phyloP scores from a whole-genome alignment of 805 yeast species.

The Teunomyces pallodes region DNA sequence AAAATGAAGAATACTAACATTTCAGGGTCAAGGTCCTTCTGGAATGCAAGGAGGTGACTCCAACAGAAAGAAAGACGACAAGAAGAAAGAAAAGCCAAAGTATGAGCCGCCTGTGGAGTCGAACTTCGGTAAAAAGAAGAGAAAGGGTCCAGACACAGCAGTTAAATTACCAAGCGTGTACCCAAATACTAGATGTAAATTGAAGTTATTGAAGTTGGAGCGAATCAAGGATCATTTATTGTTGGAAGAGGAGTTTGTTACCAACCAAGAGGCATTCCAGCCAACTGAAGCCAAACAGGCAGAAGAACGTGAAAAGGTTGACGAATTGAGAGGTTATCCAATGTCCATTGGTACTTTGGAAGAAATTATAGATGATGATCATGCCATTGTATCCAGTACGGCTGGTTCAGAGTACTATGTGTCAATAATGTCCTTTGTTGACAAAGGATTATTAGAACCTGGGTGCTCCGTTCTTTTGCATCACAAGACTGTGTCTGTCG shows the following conservation, averaged over 20 bases:
- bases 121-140: slow-evolving; percentile 86
- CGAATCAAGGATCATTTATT: slow-evolving; percentile 94
- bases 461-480: slow-evolving; percentile 95
- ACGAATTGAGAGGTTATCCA: slow-evolving; percentile 94
- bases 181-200: slow-evolving; percentile 91
- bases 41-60: slow-evolving; percentile 51
- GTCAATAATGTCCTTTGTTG: slow-evolving; percentile 92
- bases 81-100: slow-evolving; percentile 85
- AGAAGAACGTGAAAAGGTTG: slow-evolving; percentile 92
- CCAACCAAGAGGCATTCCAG: slow-evolving; percentile 89
- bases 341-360: slow-evolving; percentile 95
- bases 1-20: slow-evolving; percentile 8
- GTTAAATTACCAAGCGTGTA: slow-evolving; percentile 80
- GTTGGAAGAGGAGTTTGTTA: slow-evolving; percentile 92
- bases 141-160: slow-evolving; percentile 88
- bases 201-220: slow-evolving; percentile 87
- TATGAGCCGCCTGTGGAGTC: slow-evolving; percentile 98
- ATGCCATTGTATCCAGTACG: slow-evolving; percentile 93
- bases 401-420: slow-evolving; percentile 98
- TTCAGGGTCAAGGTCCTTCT: slow-evolving; percentile 54
- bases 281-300: slow-evolving; percentile 96
- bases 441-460: slow-evolving; percentile 92
- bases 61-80: slow-evolving; percentile 52
- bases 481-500: slow-evolving; percentile 91
- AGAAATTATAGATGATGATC: slow-evolving; percentile 97